Conservation (phyloP, 2,329 filamentous ascomycete genomes). For the Sclerotinia minor region DNA sequence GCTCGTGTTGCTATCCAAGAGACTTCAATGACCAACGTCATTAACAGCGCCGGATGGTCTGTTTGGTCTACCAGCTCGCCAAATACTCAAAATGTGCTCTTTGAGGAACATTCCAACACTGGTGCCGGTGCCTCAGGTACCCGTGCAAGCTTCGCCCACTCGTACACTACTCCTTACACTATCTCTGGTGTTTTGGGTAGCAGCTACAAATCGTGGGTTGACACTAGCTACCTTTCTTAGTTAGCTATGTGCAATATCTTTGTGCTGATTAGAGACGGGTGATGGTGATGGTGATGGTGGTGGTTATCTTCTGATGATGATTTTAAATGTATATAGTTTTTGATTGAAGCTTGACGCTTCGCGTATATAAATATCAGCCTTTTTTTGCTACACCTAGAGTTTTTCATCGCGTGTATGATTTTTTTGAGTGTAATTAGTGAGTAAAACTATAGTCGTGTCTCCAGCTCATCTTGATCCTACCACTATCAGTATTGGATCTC, state of each 20-base stretch:
- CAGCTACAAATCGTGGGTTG: conserved; percentile 47
- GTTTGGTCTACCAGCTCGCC: conserved; percentile 48
- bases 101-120: conserved; percentile 55
- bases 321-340: conserved; percentile 8
- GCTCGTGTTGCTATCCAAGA: conserved; percentile 54
- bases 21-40: conserved; percentile 49
- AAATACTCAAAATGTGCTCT: conserved; percentile 50
- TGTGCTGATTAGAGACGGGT: neutral
- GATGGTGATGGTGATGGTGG: neutral
- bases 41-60: conserved; percentile 54
- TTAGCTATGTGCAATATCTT: neutral
- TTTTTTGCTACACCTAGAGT: neutral
- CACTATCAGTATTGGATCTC: neutral
- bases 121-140: conserved; percentile 52
- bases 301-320: neutral
- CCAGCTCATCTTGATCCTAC: neutral
- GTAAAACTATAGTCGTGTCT: neutral
- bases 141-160: conserved; percentile 50
- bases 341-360: neutral
- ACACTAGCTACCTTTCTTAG: conserved; percentile 45
- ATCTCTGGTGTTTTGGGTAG: conserved; percentile 50
- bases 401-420: neutral
- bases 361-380: neutral
- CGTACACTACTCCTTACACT: conserved; percentile 44
- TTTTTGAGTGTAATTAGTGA: neutral